phyloP scores from a whole-genome alignment of 2,329 filamentous ascomycete species.

The Aurifilum marmelostoma region DNA sequence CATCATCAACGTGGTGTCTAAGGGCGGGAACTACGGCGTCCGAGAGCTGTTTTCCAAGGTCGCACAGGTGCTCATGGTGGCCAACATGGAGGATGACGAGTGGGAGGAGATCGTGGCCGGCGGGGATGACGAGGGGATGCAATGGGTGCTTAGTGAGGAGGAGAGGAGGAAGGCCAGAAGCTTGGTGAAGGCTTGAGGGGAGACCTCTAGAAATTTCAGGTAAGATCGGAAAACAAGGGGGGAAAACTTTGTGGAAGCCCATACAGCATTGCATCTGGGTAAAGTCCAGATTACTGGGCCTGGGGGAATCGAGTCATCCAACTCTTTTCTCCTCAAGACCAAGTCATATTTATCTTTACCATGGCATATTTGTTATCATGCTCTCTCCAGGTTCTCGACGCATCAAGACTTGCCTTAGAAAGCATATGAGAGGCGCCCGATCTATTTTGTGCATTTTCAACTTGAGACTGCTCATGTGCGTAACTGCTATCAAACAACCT shows the following conservation, averaged over 20 bases:
- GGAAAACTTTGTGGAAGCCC: neutral
- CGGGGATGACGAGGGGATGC: constrained; percentile 65
- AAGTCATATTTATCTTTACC: neutral
- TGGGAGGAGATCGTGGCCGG: constrained; percentile 74
- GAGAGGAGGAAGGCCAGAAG: constrained; percentile 74
- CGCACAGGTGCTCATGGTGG: constrained; percentile 79
- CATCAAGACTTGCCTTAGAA: neutral
- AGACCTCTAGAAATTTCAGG: neutral
- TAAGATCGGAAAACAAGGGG: too few relatives aligned
- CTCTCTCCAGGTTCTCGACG: neutral
- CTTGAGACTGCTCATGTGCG: too few relatives aligned
- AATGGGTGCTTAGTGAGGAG: constrained; percentile 72
- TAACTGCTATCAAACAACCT: neutral
- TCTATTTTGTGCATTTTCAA: neutral
- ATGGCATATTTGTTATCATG: neutral
- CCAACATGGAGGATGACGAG: constrained; percentile 95
- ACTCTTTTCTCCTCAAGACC: neutral
- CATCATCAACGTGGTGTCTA: constrained; percentile 69
- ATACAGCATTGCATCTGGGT: constrained; percentile 8
- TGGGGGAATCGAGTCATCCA: neutral
- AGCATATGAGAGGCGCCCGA: neutral
- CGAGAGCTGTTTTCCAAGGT: constrained; percentile 77
- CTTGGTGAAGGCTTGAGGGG: constrained; percentile 54
- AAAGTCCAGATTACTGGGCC: constrained; percentile 3
- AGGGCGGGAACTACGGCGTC: constrained; percentile 75